phyloP scores from a whole-genome alignment of 1,284 basidiomycete species.

The Melampsora larici-populina region DNA sequence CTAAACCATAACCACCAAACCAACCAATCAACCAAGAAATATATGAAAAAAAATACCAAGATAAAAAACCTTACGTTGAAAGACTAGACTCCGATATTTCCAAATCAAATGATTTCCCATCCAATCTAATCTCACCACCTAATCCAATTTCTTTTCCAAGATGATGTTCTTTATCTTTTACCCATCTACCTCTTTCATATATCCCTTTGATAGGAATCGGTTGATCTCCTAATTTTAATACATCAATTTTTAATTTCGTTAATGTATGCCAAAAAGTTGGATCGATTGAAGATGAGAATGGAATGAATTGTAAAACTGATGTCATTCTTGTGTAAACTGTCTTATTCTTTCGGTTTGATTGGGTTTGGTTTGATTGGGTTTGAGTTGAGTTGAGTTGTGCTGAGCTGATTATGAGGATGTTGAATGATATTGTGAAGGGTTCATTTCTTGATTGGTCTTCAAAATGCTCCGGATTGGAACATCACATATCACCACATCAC shows the following conservation, averaged over 20 bases:
- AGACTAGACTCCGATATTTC: too few species aligned
- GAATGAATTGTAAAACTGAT: slow-evolving; percentile 71
- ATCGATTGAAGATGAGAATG: slow-evolving; percentile 78
- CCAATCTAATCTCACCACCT: slow-evolving; percentile 58
- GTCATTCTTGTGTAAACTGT: neutral
- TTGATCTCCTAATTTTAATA: slow-evolving; percentile 76
- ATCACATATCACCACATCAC: too few species aligned
- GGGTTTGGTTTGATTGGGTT: too few species aligned
- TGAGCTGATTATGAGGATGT: too few species aligned
- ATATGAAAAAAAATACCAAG: too few species aligned
- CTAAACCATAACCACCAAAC: neutral
- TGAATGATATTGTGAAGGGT: too few species aligned
- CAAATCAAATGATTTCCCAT: slow-evolving; percentile 54
- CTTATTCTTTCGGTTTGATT: too few species aligned
- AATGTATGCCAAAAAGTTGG: slow-evolving; percentile 92
- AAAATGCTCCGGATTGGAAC: too few species aligned
- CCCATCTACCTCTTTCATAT: slow-evolving; percentile 68
- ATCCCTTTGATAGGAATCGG: slow-evolving; percentile 65
- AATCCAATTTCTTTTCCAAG: slow-evolving; percentile 50
- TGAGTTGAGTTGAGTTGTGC: too few species aligned
- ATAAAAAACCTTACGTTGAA: too few species aligned
- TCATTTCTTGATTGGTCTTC: too few species aligned
- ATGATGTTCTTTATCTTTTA: slow-evolving; percentile 65
- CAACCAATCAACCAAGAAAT: too few species aligned
- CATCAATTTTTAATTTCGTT: slow-evolving; percentile 82